These are phyloP conservation scores for Tolypocladium tropicale DNA, from an alignment of 2,329 filamentous ascomycete species.

Conservation along the genomic window DNA sequence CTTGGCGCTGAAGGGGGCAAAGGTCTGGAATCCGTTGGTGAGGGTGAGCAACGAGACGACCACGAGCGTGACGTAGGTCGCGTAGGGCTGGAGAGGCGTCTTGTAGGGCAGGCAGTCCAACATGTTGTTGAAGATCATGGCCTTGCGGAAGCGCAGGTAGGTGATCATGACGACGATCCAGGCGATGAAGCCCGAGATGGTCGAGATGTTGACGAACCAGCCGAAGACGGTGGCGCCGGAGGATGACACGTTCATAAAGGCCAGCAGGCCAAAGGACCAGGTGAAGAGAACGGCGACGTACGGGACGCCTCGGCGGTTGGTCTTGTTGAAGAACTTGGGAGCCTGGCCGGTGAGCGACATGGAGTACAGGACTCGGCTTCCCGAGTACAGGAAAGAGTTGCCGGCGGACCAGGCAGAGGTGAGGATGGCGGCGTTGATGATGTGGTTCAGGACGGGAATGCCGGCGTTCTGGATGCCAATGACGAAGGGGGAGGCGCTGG, in stretches of 20 bases:
- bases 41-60: constrained; percentile 53
- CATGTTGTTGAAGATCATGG: constrained; percentile 42
- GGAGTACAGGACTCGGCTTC: constrained; percentile 59
- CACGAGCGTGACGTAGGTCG: constrained; percentile 48
- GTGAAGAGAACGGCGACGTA: constrained; percentile 42
- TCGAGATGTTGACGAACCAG: constrained; percentile 64
- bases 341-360: constrained; percentile 59
- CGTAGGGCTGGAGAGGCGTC: constrained; percentile 49
- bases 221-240: constrained; percentile 54
- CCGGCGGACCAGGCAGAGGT: constrained; percentile 55
- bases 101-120: constrained; percentile 39
- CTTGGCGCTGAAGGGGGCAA: constrained; percentile 56
- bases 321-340: constrained; percentile 48
- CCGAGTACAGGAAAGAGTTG: constrained; percentile 54
- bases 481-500: constrained; percentile 52
- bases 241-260: constrained; percentile 58
- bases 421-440: constrained; percentile 59
- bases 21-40: constrained; percentile 67
- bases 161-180: constrained; percentile 50
- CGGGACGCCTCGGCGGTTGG: constrained; percentile 52
- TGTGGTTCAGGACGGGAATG: constrained; percentile 52
- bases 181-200: constrained; percentile 48
- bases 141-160: constrained; percentile 49
- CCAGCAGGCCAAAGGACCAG: constrained; percentile 51
- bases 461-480: constrained; percentile 57